phyloP scores from a whole-genome alignment of 208 protist species.

The Leishmania tarentolae region DNA sequence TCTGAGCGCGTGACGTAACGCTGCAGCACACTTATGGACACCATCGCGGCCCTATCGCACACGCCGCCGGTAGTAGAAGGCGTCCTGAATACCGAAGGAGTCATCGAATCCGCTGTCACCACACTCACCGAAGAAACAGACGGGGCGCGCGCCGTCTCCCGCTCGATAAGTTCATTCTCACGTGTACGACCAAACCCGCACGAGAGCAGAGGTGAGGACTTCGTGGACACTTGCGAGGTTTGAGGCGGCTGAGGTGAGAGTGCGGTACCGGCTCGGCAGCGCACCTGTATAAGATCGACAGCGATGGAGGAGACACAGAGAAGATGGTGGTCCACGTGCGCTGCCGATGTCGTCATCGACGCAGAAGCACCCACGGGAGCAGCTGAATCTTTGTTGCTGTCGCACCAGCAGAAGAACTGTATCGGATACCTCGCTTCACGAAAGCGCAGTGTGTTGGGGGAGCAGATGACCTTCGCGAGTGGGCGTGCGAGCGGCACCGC shows the following conservation, averaged over 20 bases:
- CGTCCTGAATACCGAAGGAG: background rate
- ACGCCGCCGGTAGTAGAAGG: background rate
- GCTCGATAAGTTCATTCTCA: background rate
- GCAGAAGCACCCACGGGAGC: background rate
- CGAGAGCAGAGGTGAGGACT: background rate
- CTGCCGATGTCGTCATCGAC: background rate
- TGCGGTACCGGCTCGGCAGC: background rate
- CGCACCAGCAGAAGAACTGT: conserved; percentile 49
- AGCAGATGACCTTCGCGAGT: conserved; percentile 31
- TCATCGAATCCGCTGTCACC: background rate
- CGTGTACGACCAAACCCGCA: no score
- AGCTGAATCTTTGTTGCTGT: background rate
- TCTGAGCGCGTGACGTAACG: conserved; percentile 57
- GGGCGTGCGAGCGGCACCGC: conserved; percentile 18
- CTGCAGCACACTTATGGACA: conserved; percentile 33
- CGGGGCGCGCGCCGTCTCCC: background rate
- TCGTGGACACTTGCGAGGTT: background rate
- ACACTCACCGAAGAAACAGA: background rate
- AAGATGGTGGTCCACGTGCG: conserved; percentile 27
- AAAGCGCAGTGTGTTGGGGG: conserved; percentile 61
- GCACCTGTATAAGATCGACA: conserved; percentile 49
- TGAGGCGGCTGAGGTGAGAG: background rate
- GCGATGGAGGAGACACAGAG: conserved; percentile 55
- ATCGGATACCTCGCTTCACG: conserved; percentile 61
- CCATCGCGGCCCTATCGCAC: background rate